Evolutionary conservation across 345 rosid genomes (phyloP).

Genomic region (Bretschneidera sinensis): DNA sequence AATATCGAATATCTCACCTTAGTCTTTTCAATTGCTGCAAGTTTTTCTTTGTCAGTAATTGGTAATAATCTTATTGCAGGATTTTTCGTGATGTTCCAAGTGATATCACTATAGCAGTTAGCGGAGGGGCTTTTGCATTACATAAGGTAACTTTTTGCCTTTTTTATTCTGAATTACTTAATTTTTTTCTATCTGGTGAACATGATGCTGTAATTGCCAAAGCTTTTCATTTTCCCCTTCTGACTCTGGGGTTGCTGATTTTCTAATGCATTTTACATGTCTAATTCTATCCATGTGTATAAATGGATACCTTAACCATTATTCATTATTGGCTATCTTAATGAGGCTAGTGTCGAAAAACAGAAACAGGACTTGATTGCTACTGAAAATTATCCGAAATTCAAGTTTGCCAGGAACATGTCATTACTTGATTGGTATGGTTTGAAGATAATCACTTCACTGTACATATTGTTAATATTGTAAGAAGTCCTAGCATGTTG

Average conservation of each 20-base stretch:
- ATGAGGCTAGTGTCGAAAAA: neutral
- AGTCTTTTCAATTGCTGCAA: neutral
- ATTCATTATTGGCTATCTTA: neutral
- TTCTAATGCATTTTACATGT: neutral
- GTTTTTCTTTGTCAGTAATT: slow-evolving; percentile 10
- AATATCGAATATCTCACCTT: neutral
- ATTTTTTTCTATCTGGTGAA: slow-evolving; percentile 2
- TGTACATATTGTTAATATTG: neutral
- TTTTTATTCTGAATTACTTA: too few species aligned
- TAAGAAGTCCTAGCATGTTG: neutral
- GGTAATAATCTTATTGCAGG: slow-evolving; percentile 42
- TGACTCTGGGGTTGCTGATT: neutral
- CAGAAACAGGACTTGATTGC: too few species aligned
- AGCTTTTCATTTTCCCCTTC: neutral
- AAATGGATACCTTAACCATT: neutral
- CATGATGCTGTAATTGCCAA: neutral
- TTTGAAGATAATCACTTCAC: neutral
- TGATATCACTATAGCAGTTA: slow-evolving; percentile 78
- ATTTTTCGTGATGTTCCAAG: slow-evolving; percentile 91
- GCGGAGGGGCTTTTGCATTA: slow-evolving; percentile 67
- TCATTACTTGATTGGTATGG: too few species aligned
- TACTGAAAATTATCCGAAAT: too few species aligned
- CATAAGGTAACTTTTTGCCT: slow-evolving; percentile 60
- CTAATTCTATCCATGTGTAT: neutral
- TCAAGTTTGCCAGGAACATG: too few species aligned